Evolutionary conservation across 495 filamentous ascomycete species (phyloP), one percentile per base, ranked within the genome.

Genomic region (Penicillium longicatenatum): DNA sequence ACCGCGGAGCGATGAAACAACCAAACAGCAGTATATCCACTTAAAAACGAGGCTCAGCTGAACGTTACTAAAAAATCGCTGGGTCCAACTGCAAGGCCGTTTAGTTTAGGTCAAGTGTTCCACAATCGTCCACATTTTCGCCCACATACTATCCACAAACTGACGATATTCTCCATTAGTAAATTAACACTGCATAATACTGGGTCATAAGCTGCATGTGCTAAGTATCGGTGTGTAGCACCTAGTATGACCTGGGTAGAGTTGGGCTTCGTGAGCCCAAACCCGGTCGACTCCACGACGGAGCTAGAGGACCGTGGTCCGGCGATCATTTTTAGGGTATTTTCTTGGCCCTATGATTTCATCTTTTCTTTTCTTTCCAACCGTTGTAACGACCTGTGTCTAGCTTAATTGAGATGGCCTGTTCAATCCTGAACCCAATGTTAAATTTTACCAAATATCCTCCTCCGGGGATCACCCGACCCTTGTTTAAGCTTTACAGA

Each of bases 31-130:
- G 6, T 47, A 22, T 46, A 22, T 48, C 45, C 45, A 48, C 45
- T 16, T 22, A 29, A 9, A 16, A 31, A 48, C 45, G 45, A 48
- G 45, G 45, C 45, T 48, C 45, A 48, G 45, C 45, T 48, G 45
- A 48, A 48, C 17, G 24, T n/a, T 12, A 14, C 31, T 14, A 35
- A 35, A 35, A 35, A 11, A 3, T 35, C 31, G 9, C 44, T 46
- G 26, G 44, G 41, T 17, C 41, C 41, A 46, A 10, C 20, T 46
- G 44, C 44, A 46, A 16, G 20, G 22, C 44, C 44, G 44, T 46
- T 48, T 48, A 16, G 24, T 10, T 48, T 30, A 19, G 21, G 19
- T 20, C 20, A 21, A 46, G 4, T 48, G 45, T 24, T 17, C 45
- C 45, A 48, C 43, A 26, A 44, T 46, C 9, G 20, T 24, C 43